Evolutionary conservation across 2,329 filamentous ascomycete genomes (phyloP).

Genomic region (Didymella keratinophila): DNA sequence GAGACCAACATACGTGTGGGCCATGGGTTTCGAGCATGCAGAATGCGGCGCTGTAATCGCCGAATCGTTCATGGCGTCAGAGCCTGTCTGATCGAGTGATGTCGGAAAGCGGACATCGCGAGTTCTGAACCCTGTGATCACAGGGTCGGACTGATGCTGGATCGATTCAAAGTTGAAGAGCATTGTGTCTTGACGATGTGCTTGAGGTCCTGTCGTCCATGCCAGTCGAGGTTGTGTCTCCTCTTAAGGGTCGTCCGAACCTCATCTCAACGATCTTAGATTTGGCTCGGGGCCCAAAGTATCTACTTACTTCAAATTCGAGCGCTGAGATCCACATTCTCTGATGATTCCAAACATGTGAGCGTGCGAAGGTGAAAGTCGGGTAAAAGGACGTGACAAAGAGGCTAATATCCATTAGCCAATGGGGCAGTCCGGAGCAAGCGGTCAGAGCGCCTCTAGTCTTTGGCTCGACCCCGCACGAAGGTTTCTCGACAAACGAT

Average conservation of each 20-base stretch:
- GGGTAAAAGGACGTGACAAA: background rate
- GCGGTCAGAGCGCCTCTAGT: background rate
- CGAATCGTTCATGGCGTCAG: slow-evolving; percentile 94
- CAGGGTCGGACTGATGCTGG: background rate
- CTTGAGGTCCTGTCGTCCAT: background rate
- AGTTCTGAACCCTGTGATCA: slow-evolving; percentile 1
- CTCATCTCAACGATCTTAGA: background rate
- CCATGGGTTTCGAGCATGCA: slow-evolving; percentile 79
- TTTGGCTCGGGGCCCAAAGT: background rate
- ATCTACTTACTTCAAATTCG: background rate
- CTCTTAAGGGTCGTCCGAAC: background rate
- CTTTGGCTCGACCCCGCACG: slow-evolving; percentile 2
- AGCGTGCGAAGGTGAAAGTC: background rate
- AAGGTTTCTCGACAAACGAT: background rate
- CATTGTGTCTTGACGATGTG: background rate
- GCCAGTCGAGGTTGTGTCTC: background rate
- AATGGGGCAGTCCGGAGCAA: background rate
- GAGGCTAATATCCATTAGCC: background rate
- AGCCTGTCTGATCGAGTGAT: slow-evolving; percentile 91
- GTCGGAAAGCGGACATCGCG: slow-evolving; percentile 59
- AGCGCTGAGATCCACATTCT: background rate
- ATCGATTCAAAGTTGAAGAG: background rate
- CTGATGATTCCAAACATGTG: background rate
- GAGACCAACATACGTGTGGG: background rate
- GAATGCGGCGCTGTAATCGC: slow-evolving; percentile 91